Evolutionary conservation across 78 protist genomes (phyloP), one percentile per base, ranked within the genome.

Genomic region (Tieghemostelium lacteum): DNA sequence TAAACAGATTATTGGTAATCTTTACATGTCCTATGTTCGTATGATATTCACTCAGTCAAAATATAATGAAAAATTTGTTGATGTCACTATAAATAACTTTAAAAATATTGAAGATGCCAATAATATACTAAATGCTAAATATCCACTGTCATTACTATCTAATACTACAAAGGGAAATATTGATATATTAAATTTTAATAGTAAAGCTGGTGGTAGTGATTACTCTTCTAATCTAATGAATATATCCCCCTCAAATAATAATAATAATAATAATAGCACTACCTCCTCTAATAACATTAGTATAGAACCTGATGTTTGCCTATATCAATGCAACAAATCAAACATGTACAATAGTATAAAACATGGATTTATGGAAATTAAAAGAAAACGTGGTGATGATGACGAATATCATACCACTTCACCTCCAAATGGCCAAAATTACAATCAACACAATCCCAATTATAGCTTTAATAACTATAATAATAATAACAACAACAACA

Each of bases 1-100:
- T 57, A 80, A 80, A 49, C 88, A 80, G 40, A 80, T 80, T 26
- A 80, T 80, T 67, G 88, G 88, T 20, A 80, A 80, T 40, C 69
- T 80, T 2, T 80, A 67, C 40, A 80, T 80, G 88, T 67, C 88
- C 6, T 80, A 80, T 29, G 75, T 49, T 24, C n/a, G 88, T 22
- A 80, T 80, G 88, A 72, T 80, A 2, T 80, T 39, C 42, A 33
- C 88, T 14, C 31, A 67, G 17, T 39, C 74, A n/a, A 49, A 37
- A 20, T 75, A 65, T 16, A 80, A 67, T 57, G 45, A 54, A 16
- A 71, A 55, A 37, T 80, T 80, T 58, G 54, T 80, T 52, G 26
- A 72, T 54, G 65, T 24, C 34, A 54, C 66, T 33, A 1, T 72
- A n/a, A 54, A 37, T 54, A 58, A 39, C 40, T 69, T 69, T 37